phyloP scores from a whole-genome alignment of 805 yeast species.

The Teunomyces stri region DNA sequence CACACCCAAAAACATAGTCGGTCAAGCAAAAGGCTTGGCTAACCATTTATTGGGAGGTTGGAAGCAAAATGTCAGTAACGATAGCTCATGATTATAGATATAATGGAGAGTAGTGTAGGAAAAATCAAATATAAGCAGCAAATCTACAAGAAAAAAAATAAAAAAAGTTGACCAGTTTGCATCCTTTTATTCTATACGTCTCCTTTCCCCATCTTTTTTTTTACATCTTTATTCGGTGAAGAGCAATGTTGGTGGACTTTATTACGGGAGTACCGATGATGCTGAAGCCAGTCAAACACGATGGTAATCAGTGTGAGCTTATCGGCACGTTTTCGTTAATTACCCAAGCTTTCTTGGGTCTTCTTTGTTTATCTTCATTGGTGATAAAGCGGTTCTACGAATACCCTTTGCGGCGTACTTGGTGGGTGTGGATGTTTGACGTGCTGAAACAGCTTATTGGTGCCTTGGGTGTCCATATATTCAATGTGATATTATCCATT shows the following conservation, averaged over 20 bases:
- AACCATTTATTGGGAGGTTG: slow-evolving; percentile 30
- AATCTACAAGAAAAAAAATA: not conserved
- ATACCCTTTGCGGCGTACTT: slow-evolving; percentile 74
- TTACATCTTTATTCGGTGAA: not conserved
- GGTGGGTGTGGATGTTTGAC: slow-evolving; percentile 87
- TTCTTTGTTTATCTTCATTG: slow-evolving; percentile 69
- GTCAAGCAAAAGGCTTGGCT: slow-evolving; percentile 38
- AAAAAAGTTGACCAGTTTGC: not conserved
- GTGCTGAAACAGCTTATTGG: slow-evolving; percentile 89
- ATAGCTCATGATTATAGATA: slow-evolving; percentile 3
- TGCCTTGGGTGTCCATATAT: slow-evolving; percentile 75
- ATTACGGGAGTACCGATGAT: slow-evolving; percentile 2
- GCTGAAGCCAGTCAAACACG: slow-evolving; percentile 7
- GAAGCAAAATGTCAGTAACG: slow-evolving; percentile 13
- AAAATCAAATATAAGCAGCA: not conserved
- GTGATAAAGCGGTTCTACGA: slow-evolving; percentile 77
- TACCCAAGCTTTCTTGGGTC: slow-evolving; percentile 75
- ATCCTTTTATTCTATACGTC: not conserved
- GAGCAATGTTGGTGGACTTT: slow-evolving; percentile 6
- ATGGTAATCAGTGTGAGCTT: slow-evolving; percentile 40
- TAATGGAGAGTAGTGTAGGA: slow-evolving; percentile 1
- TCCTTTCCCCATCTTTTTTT: not conserved
- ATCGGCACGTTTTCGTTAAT: slow-evolving; percentile 84
- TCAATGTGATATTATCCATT: slow-evolving; percentile 72
- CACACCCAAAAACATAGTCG: slow-evolving; percentile 23